Conservation (phyloP, 2,329 filamentous ascomycete genomes). For the Penicillium sp. region DNA sequence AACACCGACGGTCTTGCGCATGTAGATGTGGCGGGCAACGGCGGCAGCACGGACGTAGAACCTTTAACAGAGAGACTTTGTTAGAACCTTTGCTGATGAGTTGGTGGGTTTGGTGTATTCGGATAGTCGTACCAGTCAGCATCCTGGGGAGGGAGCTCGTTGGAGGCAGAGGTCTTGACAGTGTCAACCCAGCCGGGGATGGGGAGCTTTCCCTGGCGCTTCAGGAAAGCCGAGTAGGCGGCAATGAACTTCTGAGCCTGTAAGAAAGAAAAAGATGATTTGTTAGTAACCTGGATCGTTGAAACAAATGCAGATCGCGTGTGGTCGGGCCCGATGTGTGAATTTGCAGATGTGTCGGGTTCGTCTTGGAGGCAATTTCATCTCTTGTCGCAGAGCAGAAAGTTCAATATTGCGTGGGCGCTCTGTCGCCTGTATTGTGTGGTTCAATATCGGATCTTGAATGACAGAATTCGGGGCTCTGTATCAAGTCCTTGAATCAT, state of each 20-base stretch:
- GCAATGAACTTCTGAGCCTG: slow-evolving; percentile 70
- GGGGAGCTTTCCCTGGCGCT: slow-evolving; percentile 71
- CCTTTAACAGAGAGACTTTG: slow-evolving; percentile 40
- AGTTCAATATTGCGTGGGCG: slow-evolving; percentile 2
- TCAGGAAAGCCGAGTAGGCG: slow-evolving; percentile 70
- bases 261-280: slow-evolving; percentile 24
- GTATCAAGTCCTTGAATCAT: slow-evolving; percentile 1
- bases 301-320: slow-evolving; percentile 7
- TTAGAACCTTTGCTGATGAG: slow-evolving; percentile 8
- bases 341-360: slow-evolving; percentile 26
- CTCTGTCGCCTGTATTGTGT: slow-evolving; percentile 1
- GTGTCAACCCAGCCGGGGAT: slow-evolving; percentile 86
- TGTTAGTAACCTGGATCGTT: slow-evolving; percentile 23
- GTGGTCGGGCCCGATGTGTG: slow-evolving; percentile 20
- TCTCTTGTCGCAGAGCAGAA: slow-evolving; percentile 19
- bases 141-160: slow-evolving; percentile 97
- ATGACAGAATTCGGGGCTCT: neutral
- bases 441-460: slow-evolving; percentile 1
- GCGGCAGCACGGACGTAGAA: slow-evolving; percentile 86
- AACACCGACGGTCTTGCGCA: slow-evolving; percentile 98
- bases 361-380: slow-evolving; percentile 25
- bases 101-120: neutral
- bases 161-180: slow-evolving; percentile 95
- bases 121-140: slow-evolving; percentile 86
- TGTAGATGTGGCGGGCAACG: slow-evolving; percentile 97